Evolutionary conservation across 345 rosid genomes (phyloP).

Genomic region (Eutrema yunnanense): DNA sequence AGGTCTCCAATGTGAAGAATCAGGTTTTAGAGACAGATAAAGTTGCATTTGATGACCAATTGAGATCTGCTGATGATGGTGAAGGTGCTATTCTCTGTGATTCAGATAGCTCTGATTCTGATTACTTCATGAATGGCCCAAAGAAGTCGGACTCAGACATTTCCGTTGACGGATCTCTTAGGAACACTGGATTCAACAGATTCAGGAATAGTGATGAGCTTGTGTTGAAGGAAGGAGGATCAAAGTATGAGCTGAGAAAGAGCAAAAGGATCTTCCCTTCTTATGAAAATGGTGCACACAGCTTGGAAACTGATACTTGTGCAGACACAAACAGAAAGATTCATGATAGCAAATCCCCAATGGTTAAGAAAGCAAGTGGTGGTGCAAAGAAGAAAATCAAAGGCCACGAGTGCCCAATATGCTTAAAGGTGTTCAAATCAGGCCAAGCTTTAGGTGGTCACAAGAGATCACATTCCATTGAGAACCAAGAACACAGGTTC

Average conservation of each 20-base stretch:
- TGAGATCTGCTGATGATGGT: conserved; percentile 27
- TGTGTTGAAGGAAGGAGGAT: background rate
- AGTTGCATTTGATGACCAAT: conserved; percentile 19
- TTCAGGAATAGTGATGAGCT: background rate
- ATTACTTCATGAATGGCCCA: conserved; percentile 54
- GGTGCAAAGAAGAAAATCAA: conserved; percentile 41
- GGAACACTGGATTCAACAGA: conserved; percentile 24
- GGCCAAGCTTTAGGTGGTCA: conserved; percentile 97
- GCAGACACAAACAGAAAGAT: conserved; percentile 23
- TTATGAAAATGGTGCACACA: conserved; percentile 20
- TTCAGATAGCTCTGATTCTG: conserved; percentile 57
- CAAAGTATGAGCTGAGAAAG: conserved; percentile 39
- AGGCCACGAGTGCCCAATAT: conserved; percentile 76
- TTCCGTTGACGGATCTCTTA: conserved; percentile 34
- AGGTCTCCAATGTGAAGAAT: conserved; percentile 26
- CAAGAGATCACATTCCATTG: conserved; percentile 84
- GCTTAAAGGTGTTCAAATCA: conserved; percentile 72
- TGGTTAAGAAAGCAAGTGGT: conserved; percentile 26
- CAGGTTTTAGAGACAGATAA: conserved; percentile 2
- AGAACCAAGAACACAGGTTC: conserved; percentile 37
- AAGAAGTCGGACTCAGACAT: conserved; percentile 48
- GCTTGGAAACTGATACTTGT: conserved; percentile 18
- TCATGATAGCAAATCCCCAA: conserved; percentile 25
- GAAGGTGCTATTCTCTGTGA: background rate
- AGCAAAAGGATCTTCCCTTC: conserved; percentile 28